Evolutionary conservation across 768 basidiomycete species (phyloP).

Genomic region (Boletus sp.): DNA sequence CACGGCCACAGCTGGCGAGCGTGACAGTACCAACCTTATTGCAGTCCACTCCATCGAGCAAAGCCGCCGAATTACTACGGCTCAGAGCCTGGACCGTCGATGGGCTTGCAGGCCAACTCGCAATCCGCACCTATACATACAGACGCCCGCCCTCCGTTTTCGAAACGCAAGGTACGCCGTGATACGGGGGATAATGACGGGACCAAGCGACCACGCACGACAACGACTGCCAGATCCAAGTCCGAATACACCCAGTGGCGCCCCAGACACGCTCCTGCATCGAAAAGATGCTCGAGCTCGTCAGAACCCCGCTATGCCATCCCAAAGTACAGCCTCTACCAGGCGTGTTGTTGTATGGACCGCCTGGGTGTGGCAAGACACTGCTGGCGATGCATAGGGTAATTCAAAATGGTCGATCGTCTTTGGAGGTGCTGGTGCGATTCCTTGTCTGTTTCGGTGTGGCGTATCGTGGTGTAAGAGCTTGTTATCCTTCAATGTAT

Average conservation of each 20-base stretch:
- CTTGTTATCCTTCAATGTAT: too few relatives aligned
- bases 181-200: constrained; percentile 42
- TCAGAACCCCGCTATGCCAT: constrained; percentile 91
- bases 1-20: too few relatives aligned
- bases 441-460: too few relatives aligned
- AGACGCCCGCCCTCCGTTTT: constrained; percentile 31
- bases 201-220: constrained; percentile 56
- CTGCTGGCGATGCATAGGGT: constrained; percentile 93
- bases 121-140: too few relatives aligned
- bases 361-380: constrained; percentile 97
- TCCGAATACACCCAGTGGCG: constrained; percentile 60
- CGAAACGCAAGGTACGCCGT: constrained; percentile 67
- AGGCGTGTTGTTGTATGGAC: constrained; percentile 91
- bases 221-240: constrained; percentile 25
- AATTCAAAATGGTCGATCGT: constrained; percentile 27
- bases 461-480: too few relatives aligned
- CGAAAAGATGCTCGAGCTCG: constrained; percentile 94
- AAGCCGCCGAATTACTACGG: too few relatives aligned
- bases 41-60: too few relatives aligned
- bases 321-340: constrained; percentile 93
- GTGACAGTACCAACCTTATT: too few relatives aligned
- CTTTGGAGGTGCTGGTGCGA: neutral
- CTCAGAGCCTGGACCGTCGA: too few relatives aligned
- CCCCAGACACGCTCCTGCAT: constrained; percentile 75
- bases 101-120: too few relatives aligned